Evolutionary conservation across 2,329 filamentous ascomycete species (phyloP).

Genomic region (Sporothrix brasiliensis): DNA sequence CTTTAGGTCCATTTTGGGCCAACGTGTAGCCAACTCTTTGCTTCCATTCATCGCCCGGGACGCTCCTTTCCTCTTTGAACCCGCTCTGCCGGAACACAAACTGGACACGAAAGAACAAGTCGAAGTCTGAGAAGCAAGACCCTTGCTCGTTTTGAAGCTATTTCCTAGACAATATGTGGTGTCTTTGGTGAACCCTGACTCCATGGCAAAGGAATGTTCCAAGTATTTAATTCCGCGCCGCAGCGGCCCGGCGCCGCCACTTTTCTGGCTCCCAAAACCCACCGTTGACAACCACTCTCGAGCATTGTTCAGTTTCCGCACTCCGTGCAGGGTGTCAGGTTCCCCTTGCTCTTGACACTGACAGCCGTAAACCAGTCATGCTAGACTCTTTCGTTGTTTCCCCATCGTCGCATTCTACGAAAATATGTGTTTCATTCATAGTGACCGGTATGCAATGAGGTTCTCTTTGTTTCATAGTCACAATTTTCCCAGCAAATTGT

Average conservation of each 20-base stretch:
- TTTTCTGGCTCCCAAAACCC: background rate
- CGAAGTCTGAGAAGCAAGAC: background rate
- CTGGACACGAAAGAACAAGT: background rate
- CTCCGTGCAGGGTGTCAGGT: background rate
- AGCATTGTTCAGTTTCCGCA: background rate
- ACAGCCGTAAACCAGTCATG: no score
- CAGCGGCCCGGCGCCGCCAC: background rate
- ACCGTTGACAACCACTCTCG: slow-evolving; percentile 1
- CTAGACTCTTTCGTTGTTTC: no score
- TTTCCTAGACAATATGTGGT: background rate
- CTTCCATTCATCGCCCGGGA: background rate
- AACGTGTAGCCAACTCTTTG: background rate
- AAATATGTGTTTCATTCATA: no score
- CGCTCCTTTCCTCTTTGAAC: slow-evolving; percentile 17
- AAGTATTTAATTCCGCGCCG: background rate
- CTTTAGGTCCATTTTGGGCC: background rate
- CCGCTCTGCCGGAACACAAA: background rate
- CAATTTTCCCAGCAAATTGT: no score
- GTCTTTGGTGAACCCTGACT: background rate
- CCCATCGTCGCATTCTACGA: background rate
- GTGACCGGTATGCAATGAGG: no score
- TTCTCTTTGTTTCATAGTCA: no score
- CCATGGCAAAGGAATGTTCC: background rate
- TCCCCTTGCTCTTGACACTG: background rate
- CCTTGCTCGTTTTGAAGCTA: background rate